A percentile compares a stretch with the other conserved stretches of the same genome.
These are phyloP conservation scores for Aspergillus bertholletiae DNA, from an alignment of 495 filamentous ascomycete genomes.

Conservation along the genomic window DNA sequence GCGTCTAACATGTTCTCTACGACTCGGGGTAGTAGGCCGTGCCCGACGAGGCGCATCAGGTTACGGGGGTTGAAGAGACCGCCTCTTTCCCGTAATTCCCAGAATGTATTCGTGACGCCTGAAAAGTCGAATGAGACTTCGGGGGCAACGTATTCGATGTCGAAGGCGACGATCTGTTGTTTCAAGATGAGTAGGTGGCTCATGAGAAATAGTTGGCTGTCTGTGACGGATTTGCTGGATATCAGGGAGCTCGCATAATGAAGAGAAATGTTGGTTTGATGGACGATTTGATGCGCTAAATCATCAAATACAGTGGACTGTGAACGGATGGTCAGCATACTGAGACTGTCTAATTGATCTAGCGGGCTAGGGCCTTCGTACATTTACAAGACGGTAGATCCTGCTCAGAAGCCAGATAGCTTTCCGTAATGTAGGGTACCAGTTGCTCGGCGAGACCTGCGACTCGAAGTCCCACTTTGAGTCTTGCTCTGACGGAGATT, in stretches of 20 bases:
- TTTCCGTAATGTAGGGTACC: conserved; percentile 70
- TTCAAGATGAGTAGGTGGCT: conserved; percentile 89
- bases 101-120: conserved; percentile 73
- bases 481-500: conserved; percentile 40
- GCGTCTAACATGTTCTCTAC: conserved; percentile 72
- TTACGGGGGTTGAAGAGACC: conserved; percentile 66
- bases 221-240: conserved; percentile 52
- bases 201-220: conserved; percentile 82
- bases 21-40: conserved; percentile 56
- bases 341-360: conserved; percentile 12
- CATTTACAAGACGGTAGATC: conserved; percentile 81
- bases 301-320: conserved; percentile 73
- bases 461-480: conserved; percentile 52
- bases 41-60: conserved; percentile 55
- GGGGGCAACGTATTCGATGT: conserved; percentile 82
- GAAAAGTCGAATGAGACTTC: conserved; percentile 74
- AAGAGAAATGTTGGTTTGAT: conserved; percentile 68
- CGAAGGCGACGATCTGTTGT: conserved; percentile 86
- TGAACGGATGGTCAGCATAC: neutral
- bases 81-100: conserved; percentile 65
- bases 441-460: conserved; percentile 44
- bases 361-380: conserved; percentile 15
- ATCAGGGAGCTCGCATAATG: conserved; percentile 49
- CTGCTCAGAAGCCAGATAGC: conserved; percentile 79
- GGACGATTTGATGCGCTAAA: conserved; percentile 72